Conservation (phyloP, 2,329 filamentous ascomycete genomes). For the Fusarium foetens region DNA sequence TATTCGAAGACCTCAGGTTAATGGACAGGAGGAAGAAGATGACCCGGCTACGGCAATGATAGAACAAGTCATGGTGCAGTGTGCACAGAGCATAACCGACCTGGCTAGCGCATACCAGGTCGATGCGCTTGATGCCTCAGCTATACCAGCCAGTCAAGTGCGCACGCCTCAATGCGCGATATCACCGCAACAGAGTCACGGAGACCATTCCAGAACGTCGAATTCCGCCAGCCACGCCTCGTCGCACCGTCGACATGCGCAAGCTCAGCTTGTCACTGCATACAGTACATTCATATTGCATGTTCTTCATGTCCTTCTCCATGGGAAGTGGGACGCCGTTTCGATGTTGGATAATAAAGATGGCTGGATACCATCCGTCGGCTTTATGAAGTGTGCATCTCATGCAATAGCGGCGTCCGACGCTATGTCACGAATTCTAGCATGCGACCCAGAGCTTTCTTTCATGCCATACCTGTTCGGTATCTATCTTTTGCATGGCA, state of each 20-base stretch:
- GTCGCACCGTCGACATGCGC: background rate
- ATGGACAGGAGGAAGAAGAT: background rate
- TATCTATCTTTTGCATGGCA: background rate
- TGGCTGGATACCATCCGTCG: background rate
- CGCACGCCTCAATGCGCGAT: background rate
- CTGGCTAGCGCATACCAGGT: background rate
- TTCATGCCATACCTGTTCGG: background rate
- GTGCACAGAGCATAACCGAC: background rate
- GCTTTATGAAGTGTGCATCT: background rate
- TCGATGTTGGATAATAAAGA: background rate
- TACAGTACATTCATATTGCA: background rate
- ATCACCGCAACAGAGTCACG: background rate
- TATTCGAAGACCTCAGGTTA: background rate
- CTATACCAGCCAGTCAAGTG: background rate
- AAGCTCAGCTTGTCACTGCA: background rate
- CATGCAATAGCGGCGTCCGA: background rate
- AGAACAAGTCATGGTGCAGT: background rate
- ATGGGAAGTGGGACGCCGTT: background rate
- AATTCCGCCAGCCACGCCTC: background rate
- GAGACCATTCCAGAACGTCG: background rate
- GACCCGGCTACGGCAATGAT: background rate
- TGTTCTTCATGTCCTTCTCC: background rate
- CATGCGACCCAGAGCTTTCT: background rate
- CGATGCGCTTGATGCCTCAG: background rate
- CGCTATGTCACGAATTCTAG: background rate